Conservation (phyloP, 768 basidiomycete species). For the Lactarius hatsudake region DNA sequence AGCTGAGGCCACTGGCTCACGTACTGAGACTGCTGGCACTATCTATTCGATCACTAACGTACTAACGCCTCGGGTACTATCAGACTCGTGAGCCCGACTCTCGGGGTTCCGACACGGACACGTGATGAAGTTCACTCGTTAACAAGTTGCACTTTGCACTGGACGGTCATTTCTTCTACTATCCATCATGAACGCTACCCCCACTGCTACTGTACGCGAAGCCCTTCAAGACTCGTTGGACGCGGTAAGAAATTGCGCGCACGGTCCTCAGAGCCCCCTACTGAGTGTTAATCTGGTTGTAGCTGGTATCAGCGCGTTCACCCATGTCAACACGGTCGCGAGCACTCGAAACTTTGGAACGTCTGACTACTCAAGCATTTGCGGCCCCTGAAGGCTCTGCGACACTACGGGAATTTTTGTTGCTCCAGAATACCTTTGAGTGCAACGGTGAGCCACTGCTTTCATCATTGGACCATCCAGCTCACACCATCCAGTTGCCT, state of each 20-base stretch:
- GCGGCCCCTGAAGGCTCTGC: constrained; percentile 46
- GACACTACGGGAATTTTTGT: constrained; percentile 44
- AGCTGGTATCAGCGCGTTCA: constrained; percentile 66
- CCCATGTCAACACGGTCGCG: constrained; percentile 49
- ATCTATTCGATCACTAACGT: not conserved
- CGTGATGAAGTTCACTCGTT: constrained; percentile 16
- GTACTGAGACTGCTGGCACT: not conserved
- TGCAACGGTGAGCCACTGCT: constrained; percentile 61
- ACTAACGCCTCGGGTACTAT: too few relatives aligned
- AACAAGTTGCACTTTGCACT: not conserved
- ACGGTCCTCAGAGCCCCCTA: not conserved
- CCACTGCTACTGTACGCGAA: constrained; percentile 37
- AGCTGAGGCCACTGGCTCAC: not conserved
- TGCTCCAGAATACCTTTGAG: constrained; percentile 75
- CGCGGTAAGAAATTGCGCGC: constrained; percentile 46
- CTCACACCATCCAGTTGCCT: constrained; percentile 50
- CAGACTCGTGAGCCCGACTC: too few relatives aligned
- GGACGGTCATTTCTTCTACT: not conserved
- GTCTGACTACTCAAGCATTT: constrained; percentile 44
- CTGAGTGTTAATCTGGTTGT: not conserved
- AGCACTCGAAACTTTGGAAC: constrained; percentile 50
- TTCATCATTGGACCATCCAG: not conserved
- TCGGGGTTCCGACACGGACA: constrained; percentile 5
- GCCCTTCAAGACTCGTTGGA: constrained; percentile 63
- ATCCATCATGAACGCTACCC: constrained; percentile 10